Percentiles rank a stretch among this genome's conserved stretches.
Evolutionary conservation across 1,284 basidiomycete species (phyloP).

Genomic region (Neolentinus lepideus): DNA sequence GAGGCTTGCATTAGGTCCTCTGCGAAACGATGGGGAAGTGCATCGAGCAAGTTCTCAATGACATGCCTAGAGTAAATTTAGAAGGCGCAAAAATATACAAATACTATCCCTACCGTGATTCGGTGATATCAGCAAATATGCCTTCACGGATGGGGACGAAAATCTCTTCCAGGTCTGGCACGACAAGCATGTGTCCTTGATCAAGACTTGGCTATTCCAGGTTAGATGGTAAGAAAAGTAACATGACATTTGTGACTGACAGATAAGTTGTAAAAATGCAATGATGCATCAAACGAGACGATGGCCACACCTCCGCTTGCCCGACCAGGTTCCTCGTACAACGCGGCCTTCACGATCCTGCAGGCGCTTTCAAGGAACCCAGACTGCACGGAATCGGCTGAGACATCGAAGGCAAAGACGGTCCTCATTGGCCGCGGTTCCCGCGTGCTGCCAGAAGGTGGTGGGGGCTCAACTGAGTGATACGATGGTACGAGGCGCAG

Average conservation of each 20-base stretch:
- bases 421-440: slow-evolving; percentile 67
- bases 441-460: slow-evolving; percentile 33
- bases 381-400: slow-evolving; percentile 60
- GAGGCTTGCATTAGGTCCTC: slow-evolving; percentile 43
- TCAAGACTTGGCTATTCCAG: slow-evolving; percentile 42
- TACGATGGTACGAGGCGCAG: slow-evolving; percentile 47
- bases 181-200: slow-evolving; percentile 72
- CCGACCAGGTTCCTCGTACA: slow-evolving; percentile 57
- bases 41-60: slow-evolving; percentile 58
- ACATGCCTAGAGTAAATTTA: slow-evolving; percentile 30
- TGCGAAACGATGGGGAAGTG: slow-evolving; percentile 63
- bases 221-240: slow-evolving; percentile 4
- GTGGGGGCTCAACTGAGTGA: slow-evolving; percentile 37
- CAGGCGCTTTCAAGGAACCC: slow-evolving; percentile 76
- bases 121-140: slow-evolving; percentile 74
- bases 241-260: slow-evolving; percentile 38
- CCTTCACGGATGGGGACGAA: slow-evolving; percentile 78
- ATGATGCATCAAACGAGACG: slow-evolving; percentile 75
- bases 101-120: slow-evolving; percentile 48
- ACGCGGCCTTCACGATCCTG: slow-evolving; percentile 51
- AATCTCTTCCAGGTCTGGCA: slow-evolving; percentile 88
- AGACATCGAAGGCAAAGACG: slow-evolving; percentile 90
- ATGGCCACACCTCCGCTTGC: slow-evolving; percentile 57
- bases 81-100: not conserved
- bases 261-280: slow-evolving; percentile 90